phyloP scores from a whole-genome alignment of 331 rosid species.

The Quercus phellos region DNA sequence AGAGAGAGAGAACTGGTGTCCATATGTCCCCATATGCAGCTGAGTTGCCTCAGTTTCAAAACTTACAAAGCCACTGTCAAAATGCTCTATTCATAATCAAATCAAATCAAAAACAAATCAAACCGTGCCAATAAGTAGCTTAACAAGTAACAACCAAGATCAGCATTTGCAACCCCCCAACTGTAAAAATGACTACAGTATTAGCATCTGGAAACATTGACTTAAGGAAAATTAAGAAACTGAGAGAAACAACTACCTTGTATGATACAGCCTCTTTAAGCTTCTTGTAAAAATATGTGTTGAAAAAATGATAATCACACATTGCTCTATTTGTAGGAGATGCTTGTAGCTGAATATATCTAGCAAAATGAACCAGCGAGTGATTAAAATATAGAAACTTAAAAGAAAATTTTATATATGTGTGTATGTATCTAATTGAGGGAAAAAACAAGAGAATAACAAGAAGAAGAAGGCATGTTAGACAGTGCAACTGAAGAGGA shows the following conservation, averaged over 20 bases:
- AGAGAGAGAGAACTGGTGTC: too few relatives aligned
- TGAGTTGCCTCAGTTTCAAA: conserved; percentile 4
- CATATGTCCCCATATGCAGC: not conserved
- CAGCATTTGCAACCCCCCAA: not conserved
- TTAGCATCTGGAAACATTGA: not conserved
- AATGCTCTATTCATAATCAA: not conserved
- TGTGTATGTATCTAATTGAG: not conserved
- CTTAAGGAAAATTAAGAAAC: not conserved
- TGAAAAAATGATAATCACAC: conserved; percentile 72
- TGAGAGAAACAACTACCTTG: conserved; percentile 49
- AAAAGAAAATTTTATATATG: not conserved
- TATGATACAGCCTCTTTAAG: conserved; percentile 72
- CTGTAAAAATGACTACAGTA: not conserved
- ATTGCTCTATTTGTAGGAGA: conserved; percentile 41
- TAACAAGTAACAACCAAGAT: not conserved
- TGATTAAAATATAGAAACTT: not conserved
- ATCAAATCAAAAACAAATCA: not conserved
- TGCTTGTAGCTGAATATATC: conserved; percentile 75
- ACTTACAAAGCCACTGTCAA: conserved; percentile 8
- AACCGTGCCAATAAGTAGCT: not conserved
- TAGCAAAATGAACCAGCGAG: conserved; percentile 31
- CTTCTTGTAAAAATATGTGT: conserved; percentile 88
- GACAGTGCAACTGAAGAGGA: not conserved
- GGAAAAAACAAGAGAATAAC: not conserved
- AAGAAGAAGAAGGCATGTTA: not conserved